Conservation (phyloP, 1,284 basidiomycete species). For the Malassezia globosa region DNA sequence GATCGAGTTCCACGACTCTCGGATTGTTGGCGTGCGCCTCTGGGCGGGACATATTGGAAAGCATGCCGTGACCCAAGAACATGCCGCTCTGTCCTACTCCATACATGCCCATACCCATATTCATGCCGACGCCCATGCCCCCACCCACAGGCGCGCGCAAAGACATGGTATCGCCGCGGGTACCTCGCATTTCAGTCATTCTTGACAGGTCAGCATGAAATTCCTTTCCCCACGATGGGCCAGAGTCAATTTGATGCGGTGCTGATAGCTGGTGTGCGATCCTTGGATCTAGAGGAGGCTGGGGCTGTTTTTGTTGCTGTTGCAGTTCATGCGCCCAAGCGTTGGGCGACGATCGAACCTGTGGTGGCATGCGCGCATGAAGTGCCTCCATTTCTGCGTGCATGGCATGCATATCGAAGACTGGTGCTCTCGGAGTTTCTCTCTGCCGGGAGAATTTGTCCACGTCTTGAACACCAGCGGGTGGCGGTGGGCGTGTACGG, state of each 20-base stretch:
- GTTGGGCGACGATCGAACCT: neutral
- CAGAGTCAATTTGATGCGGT: too few species aligned
- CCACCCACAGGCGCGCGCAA: neutral
- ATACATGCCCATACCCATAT: too few species aligned
- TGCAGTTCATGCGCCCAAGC: slow-evolving; percentile 38
- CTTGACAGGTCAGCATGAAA: too few species aligned
- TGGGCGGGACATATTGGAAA: neutral
- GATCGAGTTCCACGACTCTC: slow-evolving; percentile 27
- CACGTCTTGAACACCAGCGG: slow-evolving; percentile 20
- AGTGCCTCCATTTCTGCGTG: slow-evolving; percentile 29
- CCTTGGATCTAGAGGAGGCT: too few species aligned
- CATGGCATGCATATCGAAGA: slow-evolving; percentile 30
- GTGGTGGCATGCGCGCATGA: slow-evolving; percentile 6
- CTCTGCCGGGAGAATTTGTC: slow-evolving; percentile 37
- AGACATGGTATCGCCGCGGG: too few species aligned
- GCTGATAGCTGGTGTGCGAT: too few species aligned
- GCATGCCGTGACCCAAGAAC: neutral
- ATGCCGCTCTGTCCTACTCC: neutral
- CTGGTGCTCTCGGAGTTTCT: slow-evolving; percentile 11
- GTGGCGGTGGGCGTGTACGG: slow-evolving; percentile 16
- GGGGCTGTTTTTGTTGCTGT: too few species aligned
- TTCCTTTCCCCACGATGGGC: too few species aligned
- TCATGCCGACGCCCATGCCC: neutral
- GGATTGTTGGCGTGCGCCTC: neutral
- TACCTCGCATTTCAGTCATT: too few species aligned